Base-by-base conservation (phyloP, 176 grass and related monocot genomes). In the Triticum monococcum region DNA sequence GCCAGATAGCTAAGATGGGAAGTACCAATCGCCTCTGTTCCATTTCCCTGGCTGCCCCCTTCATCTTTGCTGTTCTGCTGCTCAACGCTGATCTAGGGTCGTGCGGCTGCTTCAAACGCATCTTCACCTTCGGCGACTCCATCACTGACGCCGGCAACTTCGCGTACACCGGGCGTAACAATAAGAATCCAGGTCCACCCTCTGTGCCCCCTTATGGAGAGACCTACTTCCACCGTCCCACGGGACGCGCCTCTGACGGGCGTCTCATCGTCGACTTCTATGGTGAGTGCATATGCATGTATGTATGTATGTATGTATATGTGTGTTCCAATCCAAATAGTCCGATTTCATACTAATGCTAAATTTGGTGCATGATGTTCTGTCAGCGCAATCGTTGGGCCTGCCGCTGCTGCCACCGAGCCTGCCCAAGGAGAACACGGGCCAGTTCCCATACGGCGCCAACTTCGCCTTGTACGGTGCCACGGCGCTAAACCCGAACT, bases 91-190 rank as follows among this genome's bases (percentile, higher is more conserved):
- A 38, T n/a, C 8, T 36, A 1, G 63, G 4, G 16, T 36, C 32
- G 14, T 86, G 67, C 2, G 9, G 79, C 33, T 93, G 94, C 82
- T 96, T 88, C 82, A 80, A 81, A 10, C 81, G 85, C 74, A 93
- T 96, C 1, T 91, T 96, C 28, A 82, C 38, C 64, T 93, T 96
- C 26, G 94, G 94, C 10, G 94, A 96, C 87, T 96, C 94, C 33
- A 74, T 96, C 64, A 87, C 79, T 18, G 94, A 96, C 59, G 93
- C 82, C 2, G 94, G 94, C 25, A 96, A 97, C 82, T 81, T 68
- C 5, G 79, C 75, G 1, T 5, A 81, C 82, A 52, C 16, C 3
- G 78, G 80, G 1, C 20, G 56, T 22, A 59, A 59, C 35, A 75
- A 46, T 1, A 10, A 20, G 12, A 46, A 46, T 46, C 13, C 48